phyloP scores from a whole-genome alignment of 179 eudicot genomes.

The Spergularia azorica region DNA sequence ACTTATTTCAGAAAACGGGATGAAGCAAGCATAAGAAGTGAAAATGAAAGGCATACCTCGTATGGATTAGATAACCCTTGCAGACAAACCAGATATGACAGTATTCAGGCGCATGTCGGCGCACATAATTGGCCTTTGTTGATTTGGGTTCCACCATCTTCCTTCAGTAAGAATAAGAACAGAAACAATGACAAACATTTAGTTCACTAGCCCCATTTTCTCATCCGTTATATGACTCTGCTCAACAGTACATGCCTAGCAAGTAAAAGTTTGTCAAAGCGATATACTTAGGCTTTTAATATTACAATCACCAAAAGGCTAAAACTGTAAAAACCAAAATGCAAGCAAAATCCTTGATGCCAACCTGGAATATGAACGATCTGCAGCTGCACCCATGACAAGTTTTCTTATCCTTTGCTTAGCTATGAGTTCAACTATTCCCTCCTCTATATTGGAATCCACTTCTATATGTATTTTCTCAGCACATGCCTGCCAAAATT shows the following conservation, averaged over 20 bases:
- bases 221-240: not conserved
- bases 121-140: slow-evolving; percentile 71
- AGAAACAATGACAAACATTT: slow-evolving; percentile 10
- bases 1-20: not conserved
- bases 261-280: slow-evolving; percentile 9
- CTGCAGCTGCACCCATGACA: slow-evolving; percentile 94
- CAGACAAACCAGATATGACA: slow-evolving; percentile 84
- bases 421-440: slow-evolving; percentile 64
- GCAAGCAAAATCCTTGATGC: not conserved
- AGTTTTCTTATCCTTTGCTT: slow-evolving; percentile 58
- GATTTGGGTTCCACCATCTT: slow-evolving; percentile 77
- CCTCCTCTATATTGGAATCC: slow-evolving; percentile 65
- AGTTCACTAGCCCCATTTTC: not conserved
- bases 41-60: slow-evolving; percentile 54
- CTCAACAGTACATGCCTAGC: not conserved
- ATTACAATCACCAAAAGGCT: not conserved
- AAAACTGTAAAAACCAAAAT: not conserved
- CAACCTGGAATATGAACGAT: slow-evolving; percentile 62
- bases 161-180: slow-evolving; percentile 41
- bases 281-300: not conserved
- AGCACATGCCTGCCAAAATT: slow-evolving; percentile 50
- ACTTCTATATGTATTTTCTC: slow-evolving; percentile 51
- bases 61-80: slow-evolving; percentile 58
- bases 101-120: slow-evolving; percentile 58
- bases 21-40: slow-evolving; percentile 8